Conservation (phyloP, 1,284 basidiomycete genomes). For the Trametes hirsuta region DNA sequence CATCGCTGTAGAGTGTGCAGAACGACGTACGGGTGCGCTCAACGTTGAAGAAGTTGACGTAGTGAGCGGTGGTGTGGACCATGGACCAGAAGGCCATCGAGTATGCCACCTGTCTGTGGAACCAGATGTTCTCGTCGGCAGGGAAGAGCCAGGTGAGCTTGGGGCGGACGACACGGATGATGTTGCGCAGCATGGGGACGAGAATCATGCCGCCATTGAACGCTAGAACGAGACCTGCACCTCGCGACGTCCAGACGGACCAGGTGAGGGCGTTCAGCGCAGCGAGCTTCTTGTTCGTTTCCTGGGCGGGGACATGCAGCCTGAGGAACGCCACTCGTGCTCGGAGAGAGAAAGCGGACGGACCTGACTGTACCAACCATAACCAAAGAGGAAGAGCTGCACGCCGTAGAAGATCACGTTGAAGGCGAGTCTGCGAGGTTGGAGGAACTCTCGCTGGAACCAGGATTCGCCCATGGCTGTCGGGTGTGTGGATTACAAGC, state of each 20-base stretch:
- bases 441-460: conserved; percentile 72
- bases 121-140: conserved; percentile 91
- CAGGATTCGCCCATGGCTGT: conserved; percentile 64
- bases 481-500: conserved; percentile 28
- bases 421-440: conserved; percentile 65
- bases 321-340: not conserved
- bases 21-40: conserved; percentile 69
- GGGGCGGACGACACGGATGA: conserved; percentile 80
- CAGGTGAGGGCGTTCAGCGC: conserved; percentile 77
- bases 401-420: conserved; percentile 78
- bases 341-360: conserved; percentile 12
- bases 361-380: conserved; percentile 84
- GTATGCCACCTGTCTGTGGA: conserved; percentile 90
- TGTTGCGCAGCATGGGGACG: conserved; percentile 83
- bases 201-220: conserved; percentile 83
- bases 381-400: conserved; percentile 70
- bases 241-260: conserved; percentile 86
- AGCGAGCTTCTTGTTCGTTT: conserved; percentile 61
- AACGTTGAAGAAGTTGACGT: conserved; percentile 90
- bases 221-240: conserved; percentile 85
- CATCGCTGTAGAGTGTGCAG: not conserved
- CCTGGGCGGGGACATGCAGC: conserved; percentile 42
- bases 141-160: conserved; percentile 79
- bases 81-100: conserved; percentile 86
- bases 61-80: conserved; percentile 89